Evolutionary conservation across 805 yeast genomes (phyloP).

Genomic region (Wickerhamiella qilinensis): DNA sequence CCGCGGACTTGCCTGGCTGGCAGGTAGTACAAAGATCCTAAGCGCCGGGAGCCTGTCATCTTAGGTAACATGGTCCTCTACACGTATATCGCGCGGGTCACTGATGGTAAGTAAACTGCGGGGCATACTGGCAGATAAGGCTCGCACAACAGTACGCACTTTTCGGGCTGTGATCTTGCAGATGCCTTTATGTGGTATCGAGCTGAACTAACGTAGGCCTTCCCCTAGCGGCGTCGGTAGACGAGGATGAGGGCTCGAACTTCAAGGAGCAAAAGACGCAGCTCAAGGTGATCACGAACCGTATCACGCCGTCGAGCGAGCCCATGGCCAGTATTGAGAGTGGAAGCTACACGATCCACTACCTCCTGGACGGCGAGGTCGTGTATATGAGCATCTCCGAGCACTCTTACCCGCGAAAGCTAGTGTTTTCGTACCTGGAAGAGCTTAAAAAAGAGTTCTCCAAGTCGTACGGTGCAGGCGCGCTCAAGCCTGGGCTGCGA

Average conservation of each 20-base stretch:
- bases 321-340: conserved; percentile 73
- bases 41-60: too few relatives aligned
- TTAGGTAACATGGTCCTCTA: conserved; percentile 19
- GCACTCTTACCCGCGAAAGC: conserved; percentile 64
- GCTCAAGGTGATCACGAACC: conserved; percentile 56
- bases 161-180: too few relatives aligned
- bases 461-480: conserved; percentile 62
- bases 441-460: conserved; percentile 73
- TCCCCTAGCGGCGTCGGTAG: conserved; percentile 84
- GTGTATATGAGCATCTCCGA: conserved; percentile 70
- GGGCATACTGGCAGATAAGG: too few relatives aligned
- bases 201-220: conserved; percentile 34
- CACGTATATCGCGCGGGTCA: conserved; percentile 20
- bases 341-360: conserved; percentile 58
- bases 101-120: conserved; percentile 13
- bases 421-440: conserved; percentile 72
- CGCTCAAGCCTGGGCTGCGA: conserved; percentile 43
- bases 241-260: conserved; percentile 43
- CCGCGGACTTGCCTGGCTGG: too few relatives aligned
- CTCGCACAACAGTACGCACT: too few relatives aligned
- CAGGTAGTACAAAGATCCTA: too few relatives aligned
- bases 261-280: conserved; percentile 69
- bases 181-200: too few relatives aligned
- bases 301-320: conserved; percentile 66
- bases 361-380: conserved; percentile 46